These are phyloP conservation scores for Fulvia fulva DNA, from an alignment of 2,329 filamentous ascomycete genomes.

Conservation along the genomic window DNA sequence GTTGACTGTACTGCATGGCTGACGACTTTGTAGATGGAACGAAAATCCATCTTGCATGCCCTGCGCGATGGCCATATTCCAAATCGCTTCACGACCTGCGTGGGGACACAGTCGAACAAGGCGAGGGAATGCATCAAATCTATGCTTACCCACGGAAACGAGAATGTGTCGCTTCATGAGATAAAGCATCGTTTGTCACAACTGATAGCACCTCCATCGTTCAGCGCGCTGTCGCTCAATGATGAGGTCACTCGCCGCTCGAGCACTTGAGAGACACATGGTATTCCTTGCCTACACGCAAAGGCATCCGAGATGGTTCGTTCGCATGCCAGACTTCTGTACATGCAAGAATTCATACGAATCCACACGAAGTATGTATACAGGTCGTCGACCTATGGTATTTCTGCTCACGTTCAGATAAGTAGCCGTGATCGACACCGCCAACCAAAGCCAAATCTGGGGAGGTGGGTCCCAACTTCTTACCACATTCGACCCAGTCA, in stretches of 20 bases:
- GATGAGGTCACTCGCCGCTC: background rate
- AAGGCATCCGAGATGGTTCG: background rate
- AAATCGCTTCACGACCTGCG: slow-evolving; percentile 9
- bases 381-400: background rate
- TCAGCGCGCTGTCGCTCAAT: background rate
- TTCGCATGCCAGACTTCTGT: background rate
- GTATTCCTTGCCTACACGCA: background rate
- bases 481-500: background rate
- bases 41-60: slow-evolving; percentile 33
- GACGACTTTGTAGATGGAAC: slow-evolving; percentile 34
- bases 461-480: background rate
- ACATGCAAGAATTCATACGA: background rate
- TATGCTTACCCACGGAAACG: background rate
- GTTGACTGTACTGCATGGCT: background rate
- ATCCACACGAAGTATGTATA: background rate
- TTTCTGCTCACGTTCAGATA: background rate
- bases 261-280: background rate
- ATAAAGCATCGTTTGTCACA: background rate
- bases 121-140: background rate
- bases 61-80: slow-evolving; percentile 26
- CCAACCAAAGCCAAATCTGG: background rate
- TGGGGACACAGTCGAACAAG: background rate
- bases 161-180: background rate
- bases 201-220: background rate
- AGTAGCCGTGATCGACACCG: background rate